Evolutionary conservation across 2,329 filamentous ascomycete species (phyloP), one percentile per base, ranked within the genome.

Genomic region (Akanthomyces muscarius): DNA sequence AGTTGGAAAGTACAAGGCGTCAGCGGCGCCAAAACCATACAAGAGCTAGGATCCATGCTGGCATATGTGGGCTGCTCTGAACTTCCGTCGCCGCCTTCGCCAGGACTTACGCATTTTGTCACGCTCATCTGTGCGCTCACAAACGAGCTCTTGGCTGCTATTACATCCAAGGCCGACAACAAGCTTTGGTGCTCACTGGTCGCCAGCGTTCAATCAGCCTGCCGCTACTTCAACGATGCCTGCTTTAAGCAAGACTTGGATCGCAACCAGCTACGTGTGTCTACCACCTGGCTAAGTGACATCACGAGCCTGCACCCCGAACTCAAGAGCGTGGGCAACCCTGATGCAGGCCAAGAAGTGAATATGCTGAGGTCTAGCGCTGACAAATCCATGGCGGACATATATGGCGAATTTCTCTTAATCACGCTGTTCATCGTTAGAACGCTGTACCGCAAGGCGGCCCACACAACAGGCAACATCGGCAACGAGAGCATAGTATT

Each of bases 31-130:
- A 67, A 71, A 48, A 68, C 66, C 10, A 72, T 79, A 5, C 71
- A 73, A 36, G 70, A 69, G 33, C 71, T 82, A 2, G 73, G 81
- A 4, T 74, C 76, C 11, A 74, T 80, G 2, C 66, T 86, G 3
- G 79, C 80, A 3, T 81, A 78, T 61, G 74, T 85, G 54, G 80
- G 80, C 33, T 83, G 80, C 68, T 82, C 80, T 1, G 72, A 76
- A 47, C 64, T 77, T 0, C 74, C 76, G 1, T 66, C 63, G 2
- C 64, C 52, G 10, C 63, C 68, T 4, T 66, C 67, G 1, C 66
- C 69, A 6, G 70, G 72, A 1, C 69, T 80, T n/a, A 63, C 69
- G 16, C 76, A 82, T 64, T 80, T 80, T 61, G 63, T 81, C 13
- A 74, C 72, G 6, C 72, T 80, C 21, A 68, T 75, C 30, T 70